Evolutionary conservation across 2,329 filamentous ascomycete genomes (phyloP).

Genomic region (Beauveria varroae): DNA sequence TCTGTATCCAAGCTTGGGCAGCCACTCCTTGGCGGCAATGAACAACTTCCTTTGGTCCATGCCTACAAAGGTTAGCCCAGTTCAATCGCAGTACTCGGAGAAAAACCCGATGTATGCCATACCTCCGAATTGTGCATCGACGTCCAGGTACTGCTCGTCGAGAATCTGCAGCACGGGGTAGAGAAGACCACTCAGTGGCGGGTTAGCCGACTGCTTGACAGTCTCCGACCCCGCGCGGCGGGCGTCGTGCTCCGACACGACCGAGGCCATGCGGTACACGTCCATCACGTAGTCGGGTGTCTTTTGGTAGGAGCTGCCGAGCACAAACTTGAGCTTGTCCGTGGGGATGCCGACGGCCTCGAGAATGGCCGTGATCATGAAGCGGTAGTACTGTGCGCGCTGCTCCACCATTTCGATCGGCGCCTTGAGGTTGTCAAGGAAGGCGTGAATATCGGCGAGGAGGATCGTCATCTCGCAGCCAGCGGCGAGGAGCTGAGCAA

Average conservation of each 20-base stretch:
- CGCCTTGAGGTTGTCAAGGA: slow-evolving; percentile 78
- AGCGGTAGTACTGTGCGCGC: slow-evolving; percentile 77
- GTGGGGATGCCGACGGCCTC: slow-evolving; percentile 72
- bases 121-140: slow-evolving; percentile 76
- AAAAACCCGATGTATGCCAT: slow-evolving; percentile 30
- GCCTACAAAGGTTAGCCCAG: slow-evolving; percentile 18
- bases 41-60: slow-evolving; percentile 88
- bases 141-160: slow-evolving; percentile 82
- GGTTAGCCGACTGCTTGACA: slow-evolving; percentile 82
- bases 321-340: slow-evolving; percentile 72
- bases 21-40: slow-evolving; percentile 72
- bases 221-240: slow-evolving; percentile 89
- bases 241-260: slow-evolving; percentile 71
- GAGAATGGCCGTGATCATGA: slow-evolving; percentile 66
- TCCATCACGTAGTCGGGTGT: slow-evolving; percentile 76
- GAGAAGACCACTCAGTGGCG: slow-evolving; percentile 48
- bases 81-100: not conserved
- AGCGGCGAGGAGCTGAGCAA: slow-evolving; percentile 78
- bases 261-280: slow-evolving; percentile 64
- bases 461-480: slow-evolving; percentile 77
- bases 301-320: slow-evolving; percentile 77
- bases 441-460: slow-evolving; percentile 67
- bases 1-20: slow-evolving; percentile 80
- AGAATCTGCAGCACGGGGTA: slow-evolving; percentile 64
- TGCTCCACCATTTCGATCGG: slow-evolving; percentile 80